Evolutionary conservation across 805 yeast genomes (phyloP).

Genomic region (Candida orba): DNA sequence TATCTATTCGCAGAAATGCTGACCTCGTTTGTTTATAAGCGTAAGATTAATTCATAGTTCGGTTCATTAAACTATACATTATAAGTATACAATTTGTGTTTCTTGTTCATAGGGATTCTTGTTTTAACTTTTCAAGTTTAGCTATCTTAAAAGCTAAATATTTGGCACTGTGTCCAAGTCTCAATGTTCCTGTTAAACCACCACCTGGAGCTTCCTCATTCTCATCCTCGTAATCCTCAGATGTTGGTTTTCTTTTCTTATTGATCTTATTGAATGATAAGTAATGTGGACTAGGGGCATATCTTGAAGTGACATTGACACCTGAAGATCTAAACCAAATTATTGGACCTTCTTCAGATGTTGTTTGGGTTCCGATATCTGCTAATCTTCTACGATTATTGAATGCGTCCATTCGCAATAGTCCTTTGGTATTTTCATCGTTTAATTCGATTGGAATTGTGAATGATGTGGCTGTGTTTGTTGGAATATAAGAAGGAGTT

Average conservation of each 20-base stretch:
- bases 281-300: slow-evolving; percentile 18
- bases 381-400: slow-evolving; percentile 25
- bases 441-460: slow-evolving; percentile 24
- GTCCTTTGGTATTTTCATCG: slow-evolving; percentile 16
- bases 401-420: slow-evolving; percentile 25
- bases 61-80: too few species aligned
- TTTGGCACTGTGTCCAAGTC: slow-evolving; percentile 65
- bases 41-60: too few species aligned
- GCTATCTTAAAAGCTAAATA: slow-evolving; percentile 54
- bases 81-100: too few species aligned
- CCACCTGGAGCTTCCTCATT: slow-evolving; percentile 16
- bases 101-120: neutral
- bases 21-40: too few species aligned
- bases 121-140: neutral
- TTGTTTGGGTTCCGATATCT: slow-evolving; percentile 12
- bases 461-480: slow-evolving; percentile 26
- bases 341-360: slow-evolving; percentile 30
- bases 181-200: slow-evolving; percentile 25
- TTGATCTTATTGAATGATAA: slow-evolving; percentile 14
- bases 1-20: too few species aligned
- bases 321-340: slow-evolving; percentile 72
- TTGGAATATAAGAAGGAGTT: slow-evolving; percentile 19
- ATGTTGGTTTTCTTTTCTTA: slow-evolving; percentile 16
- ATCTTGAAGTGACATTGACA: slow-evolving; percentile 35
- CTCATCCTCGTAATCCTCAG: slow-evolving; percentile 9